Evolutionary conservation across 169 alveolate genomes (phyloP).

Genomic region (Plasmodium inui): DNA sequence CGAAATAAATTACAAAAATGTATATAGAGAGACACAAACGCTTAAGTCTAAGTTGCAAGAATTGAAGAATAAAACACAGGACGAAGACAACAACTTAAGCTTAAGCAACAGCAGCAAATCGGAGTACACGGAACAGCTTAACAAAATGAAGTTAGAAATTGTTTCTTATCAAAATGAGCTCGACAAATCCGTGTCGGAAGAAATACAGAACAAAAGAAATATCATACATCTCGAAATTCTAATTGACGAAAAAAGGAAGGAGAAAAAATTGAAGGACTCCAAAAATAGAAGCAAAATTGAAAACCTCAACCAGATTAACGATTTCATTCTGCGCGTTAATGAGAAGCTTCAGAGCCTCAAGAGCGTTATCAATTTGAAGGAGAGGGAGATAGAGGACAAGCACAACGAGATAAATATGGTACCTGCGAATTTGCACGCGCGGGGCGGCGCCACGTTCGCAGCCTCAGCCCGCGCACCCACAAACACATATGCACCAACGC

Average conservation of each 20-base stretch:
- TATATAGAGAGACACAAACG: slow-evolving; percentile 68
- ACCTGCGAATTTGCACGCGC: neutral
- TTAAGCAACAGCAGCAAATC: slow-evolving; percentile 35
- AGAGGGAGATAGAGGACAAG: slow-evolving; percentile 59
- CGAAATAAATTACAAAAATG: slow-evolving; percentile 73
- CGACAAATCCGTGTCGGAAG: slow-evolving; percentile 54
- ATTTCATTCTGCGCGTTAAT: slow-evolving; percentile 50
- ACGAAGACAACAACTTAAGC: slow-evolving; percentile 57
- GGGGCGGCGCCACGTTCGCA: neutral
- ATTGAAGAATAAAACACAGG: slow-evolving; percentile 71
- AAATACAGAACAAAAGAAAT: slow-evolving; percentile 68
- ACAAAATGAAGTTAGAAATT: slow-evolving; percentile 73
- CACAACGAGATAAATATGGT: slow-evolving; percentile 69
- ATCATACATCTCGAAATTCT: slow-evolving; percentile 53
- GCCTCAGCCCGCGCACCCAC: neutral
- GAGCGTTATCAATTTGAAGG: slow-evolving; percentile 26
- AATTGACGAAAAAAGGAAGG: slow-evolving; percentile 69
- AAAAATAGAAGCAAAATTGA: slow-evolving; percentile 60
- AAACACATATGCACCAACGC: neutral
- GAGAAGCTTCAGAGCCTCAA: slow-evolving; percentile 48
- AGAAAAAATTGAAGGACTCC: slow-evolving; percentile 60
- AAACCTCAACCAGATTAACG: slow-evolving; percentile 70
- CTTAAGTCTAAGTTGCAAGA: slow-evolving; percentile 64
- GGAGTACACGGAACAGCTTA: slow-evolving; percentile 53
- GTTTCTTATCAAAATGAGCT: slow-evolving; percentile 49